Evolutionary conservation across 768 basidiomycete genomes (phyloP), one percentile per base, ranked within the genome.

Genomic region (Suillus variegatus): DNA sequence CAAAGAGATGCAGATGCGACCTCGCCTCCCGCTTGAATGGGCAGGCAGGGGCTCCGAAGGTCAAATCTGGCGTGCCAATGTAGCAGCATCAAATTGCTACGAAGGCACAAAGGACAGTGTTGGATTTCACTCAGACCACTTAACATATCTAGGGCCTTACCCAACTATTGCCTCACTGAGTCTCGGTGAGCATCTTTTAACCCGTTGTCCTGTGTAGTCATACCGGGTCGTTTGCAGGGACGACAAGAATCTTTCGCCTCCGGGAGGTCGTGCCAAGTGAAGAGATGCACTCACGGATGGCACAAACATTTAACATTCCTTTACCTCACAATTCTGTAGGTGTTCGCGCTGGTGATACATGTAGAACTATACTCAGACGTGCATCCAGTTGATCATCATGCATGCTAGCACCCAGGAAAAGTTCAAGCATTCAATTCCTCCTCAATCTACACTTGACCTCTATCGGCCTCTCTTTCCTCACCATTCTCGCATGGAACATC

Each of bases 91-190:
- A 3, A 94, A 94, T 69, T 90, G 92, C 68, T 94, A 94, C 66
- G 85, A 89, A 72, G 92, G 92, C n/a, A 83, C 84, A 44, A 88
- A 89, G 72, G 92, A 93, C 74, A 86, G 87, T 60, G 93, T 94
- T 4, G 93, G 93, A 0, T 88, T 85, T 71, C 93, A 94, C 73
- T 88, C 92, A 5, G 93, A 94, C 74, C 90, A 91, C 62, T 75
- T 92, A 63, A 92, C 92, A 0, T 89, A 90, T 77, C 80, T 94
- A 8, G 93, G 93, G 12, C 93, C 93, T 16, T 93, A 89, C 75
- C 88, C 91, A 6, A 94, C 93, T 0, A 94, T 94, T 68, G 93
- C 93, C 12, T 94, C 92, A 13, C 75, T 94, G 58, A 93, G 92
- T 73, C 83, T 94, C 14, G 92, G 92, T 88, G 61, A 68, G 83